phyloP scores from a whole-genome alignment of 805 yeast species.

The Cyberlindnera bimundalis region DNA sequence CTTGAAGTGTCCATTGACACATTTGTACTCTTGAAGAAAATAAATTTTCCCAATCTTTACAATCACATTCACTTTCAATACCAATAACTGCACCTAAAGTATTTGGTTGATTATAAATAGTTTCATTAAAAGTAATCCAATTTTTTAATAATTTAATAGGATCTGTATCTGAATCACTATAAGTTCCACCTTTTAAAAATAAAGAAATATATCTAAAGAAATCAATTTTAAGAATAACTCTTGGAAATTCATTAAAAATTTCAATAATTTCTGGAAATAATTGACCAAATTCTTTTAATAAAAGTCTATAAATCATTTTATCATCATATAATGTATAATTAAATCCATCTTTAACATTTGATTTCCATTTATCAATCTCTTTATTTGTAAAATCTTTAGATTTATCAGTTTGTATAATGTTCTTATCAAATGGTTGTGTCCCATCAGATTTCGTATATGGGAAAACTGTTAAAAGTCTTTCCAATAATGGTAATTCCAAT shows the following conservation, averaged over 20 bases:
- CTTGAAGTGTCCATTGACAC: slow-evolving; percentile 60
- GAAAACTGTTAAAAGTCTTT: slow-evolving; percentile 13
- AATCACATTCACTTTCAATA: slow-evolving; percentile 51
- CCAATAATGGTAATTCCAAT: slow-evolving; percentile 11
- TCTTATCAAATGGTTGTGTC: too few species aligned
- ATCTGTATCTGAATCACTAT: slow-evolving; percentile 57
- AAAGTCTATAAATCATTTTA: slow-evolving; percentile 36
- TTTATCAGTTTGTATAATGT: slow-evolving; percentile 33
- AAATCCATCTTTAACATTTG: slow-evolving; percentile 10
- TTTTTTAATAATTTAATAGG: slow-evolving; percentile 49
- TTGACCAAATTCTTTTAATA: slow-evolving; percentile 34
- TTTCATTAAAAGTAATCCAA: slow-evolving; percentile 45
- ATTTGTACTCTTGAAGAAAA: slow-evolving; percentile 53
- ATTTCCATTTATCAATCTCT: slow-evolving; percentile 10
- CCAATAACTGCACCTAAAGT: slow-evolving; percentile 51
- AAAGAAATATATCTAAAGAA: slow-evolving; percentile 52
- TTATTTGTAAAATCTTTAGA: slow-evolving; percentile 41
- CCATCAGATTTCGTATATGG: slow-evolving; percentile 8
- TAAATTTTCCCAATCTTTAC: slow-evolving; percentile 50
- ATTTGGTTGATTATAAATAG: slow-evolving; percentile 21
- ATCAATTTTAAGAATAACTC: slow-evolving; percentile 51
- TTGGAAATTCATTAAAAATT: slow-evolving; percentile 48
- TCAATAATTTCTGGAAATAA: slow-evolving; percentile 50
- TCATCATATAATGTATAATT: slow-evolving; percentile 31
- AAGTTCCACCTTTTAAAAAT: slow-evolving; percentile 55